phyloP scores from a whole-genome alignment of 164 flowering plant species.

The Pachysandra terminalis region DNA sequence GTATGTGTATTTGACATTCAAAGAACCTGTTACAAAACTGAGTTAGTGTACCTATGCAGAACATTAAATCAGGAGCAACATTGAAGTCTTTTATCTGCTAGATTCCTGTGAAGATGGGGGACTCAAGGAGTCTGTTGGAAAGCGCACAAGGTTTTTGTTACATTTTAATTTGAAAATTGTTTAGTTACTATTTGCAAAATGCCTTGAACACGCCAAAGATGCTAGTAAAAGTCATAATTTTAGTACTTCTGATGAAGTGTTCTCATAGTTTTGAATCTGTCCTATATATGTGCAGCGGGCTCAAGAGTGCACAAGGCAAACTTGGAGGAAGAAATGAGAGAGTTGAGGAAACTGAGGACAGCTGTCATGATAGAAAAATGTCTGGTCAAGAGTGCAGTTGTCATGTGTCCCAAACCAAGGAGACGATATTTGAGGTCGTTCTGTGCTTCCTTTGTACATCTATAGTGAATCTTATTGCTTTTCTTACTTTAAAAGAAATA shows the following conservation, averaged over 20 bases:
- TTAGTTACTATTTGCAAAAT: neutral
- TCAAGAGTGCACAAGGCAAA: conserved; percentile 11
- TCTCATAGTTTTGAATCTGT: neutral
- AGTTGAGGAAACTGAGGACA: conserved; percentile 23
- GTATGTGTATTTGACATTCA: no score
- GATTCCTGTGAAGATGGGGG: neutral
- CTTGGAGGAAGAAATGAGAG: conserved; percentile 22
- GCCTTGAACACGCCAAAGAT: neutral
- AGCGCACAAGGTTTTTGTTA: conserved; percentile 5
- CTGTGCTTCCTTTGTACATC: neutral
- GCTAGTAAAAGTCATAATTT: neutral
- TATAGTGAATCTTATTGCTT: neutral
- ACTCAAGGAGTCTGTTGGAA: conserved; percentile 2
- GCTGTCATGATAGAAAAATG: conserved; percentile 32
- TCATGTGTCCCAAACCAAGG: conserved; percentile 30
- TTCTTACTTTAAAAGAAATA: neutral
- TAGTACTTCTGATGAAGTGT: neutral
- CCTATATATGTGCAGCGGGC: conserved; percentile 7
- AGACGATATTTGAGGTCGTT: conserved; percentile 17
- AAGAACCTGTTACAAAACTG: no score
- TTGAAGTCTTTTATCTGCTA: neutral
- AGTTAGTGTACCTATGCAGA: no score
- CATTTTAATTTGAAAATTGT: no score
- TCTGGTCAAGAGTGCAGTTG: conserved; percentile 18
- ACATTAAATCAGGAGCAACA: no score